Evolutionary conservation across 2,329 filamentous ascomycete genomes (phyloP).

Genomic region (Escovopsis sp.): DNA sequence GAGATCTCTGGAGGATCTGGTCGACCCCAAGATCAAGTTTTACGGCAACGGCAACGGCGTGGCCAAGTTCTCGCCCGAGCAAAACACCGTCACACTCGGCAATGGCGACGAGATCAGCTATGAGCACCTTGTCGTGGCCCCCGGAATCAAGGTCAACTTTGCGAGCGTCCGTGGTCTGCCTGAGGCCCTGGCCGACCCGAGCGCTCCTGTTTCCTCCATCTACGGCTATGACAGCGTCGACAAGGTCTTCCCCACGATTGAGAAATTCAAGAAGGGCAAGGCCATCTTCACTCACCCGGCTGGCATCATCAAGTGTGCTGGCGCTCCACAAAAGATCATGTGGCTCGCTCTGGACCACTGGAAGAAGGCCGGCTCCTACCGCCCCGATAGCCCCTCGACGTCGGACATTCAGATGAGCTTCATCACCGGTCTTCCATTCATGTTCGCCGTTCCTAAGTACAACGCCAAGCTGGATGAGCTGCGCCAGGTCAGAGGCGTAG

Average conservation of each 20-base stretch:
- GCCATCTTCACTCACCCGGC: slow-evolving; percentile 47
- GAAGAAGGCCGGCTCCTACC: slow-evolving; percentile 37
- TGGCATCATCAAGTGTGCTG: slow-evolving; percentile 45
- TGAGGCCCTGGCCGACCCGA: slow-evolving; percentile 35
- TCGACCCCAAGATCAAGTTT: slow-evolving; percentile 46
- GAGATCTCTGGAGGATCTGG: slow-evolving; percentile 31
- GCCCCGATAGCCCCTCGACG: slow-evolving; percentile 19
- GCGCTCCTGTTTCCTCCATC: slow-evolving; percentile 38
- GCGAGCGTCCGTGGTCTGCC: slow-evolving; percentile 38
- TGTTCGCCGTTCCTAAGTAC: slow-evolving; percentile 50
- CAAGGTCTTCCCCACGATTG: slow-evolving; percentile 35
- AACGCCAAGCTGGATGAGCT: slow-evolving; percentile 37
- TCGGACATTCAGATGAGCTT: slow-evolving; percentile 38
- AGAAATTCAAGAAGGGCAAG: slow-evolving; percentile 31
- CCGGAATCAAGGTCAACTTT: slow-evolving; percentile 39
- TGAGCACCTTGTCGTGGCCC: slow-evolving; percentile 49
- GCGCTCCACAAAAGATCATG: slow-evolving; percentile 47
- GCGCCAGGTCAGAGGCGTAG: slow-evolving; percentile 38
- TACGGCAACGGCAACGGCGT: slow-evolving; percentile 38
- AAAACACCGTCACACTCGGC: slow-evolving; percentile 40
- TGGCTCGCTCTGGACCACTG: slow-evolving; percentile 47
- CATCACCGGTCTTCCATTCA: slow-evolving; percentile 38
- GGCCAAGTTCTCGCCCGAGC: slow-evolving; percentile 34
- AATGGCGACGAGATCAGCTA: slow-evolving; percentile 44
- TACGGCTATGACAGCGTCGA: slow-evolving; percentile 41